These are phyloP conservation scores for Vaccinium darrowii DNA, from an alignment of 148 eudicot species.

Conservation along the genomic window DNA sequence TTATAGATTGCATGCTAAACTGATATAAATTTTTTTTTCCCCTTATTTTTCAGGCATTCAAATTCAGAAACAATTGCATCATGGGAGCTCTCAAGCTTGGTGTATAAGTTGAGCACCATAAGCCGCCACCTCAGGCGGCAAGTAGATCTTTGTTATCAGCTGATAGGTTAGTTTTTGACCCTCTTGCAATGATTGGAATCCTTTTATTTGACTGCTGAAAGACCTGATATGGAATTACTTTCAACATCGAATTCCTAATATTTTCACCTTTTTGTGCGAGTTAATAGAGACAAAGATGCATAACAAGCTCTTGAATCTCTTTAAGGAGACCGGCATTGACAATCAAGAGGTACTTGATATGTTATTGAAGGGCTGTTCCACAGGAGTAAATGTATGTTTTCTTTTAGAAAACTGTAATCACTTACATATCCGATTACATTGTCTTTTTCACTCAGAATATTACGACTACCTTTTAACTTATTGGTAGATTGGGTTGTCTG, in stretches of 20 bases:
- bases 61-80: constrained; percentile 33
- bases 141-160: constrained; percentile 40
- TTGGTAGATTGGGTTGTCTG: constrained; percentile 42
- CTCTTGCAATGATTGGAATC: neutral
- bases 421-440: neutral
- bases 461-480: neutral
- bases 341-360: constrained; percentile 53
- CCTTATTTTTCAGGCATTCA: constrained; percentile 39
- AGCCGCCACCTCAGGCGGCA: constrained; percentile 37
- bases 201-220: constrained; percentile 5
- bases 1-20: neutral
- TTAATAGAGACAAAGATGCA: constrained; percentile 48
- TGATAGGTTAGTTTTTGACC: constrained; percentile 41
- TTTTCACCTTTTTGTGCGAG: neutral
- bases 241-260: neutral
- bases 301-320: constrained; percentile 38
- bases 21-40: neutral
- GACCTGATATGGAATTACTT: neutral
- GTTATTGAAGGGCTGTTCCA: constrained; percentile 43
- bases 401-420: neutral
- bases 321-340: constrained; percentile 38
- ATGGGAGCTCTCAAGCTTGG: constrained; percentile 55
- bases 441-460: neutral
- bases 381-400: constrained; percentile 39
- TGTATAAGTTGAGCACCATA: constrained; percentile 38